Evolutionary conservation across 352 stramenopile genomes (phyloP), one percentile per base, ranked within the genome.

Genomic region (Pythium folliculosum): DNA sequence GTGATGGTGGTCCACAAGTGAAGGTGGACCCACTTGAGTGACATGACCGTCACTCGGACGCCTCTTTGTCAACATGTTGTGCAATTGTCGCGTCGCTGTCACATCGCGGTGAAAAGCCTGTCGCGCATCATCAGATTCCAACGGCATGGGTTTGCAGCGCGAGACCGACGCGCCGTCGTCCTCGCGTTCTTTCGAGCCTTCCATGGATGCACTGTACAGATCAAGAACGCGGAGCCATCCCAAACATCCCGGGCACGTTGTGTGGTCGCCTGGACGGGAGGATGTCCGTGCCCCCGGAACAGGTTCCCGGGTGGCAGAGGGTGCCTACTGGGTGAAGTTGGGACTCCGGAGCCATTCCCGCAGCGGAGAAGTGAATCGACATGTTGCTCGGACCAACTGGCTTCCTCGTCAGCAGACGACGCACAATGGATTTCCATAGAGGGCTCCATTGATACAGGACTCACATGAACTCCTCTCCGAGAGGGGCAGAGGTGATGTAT

Each of bases 1-100:
- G 56, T 63, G 56, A 52, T 43, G 19, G 23, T 63, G 14, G 19
- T 21, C 40, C 5, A 13, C 40, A n/a, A 47, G 17, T 47, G 40
- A 47, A 47, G 40, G 14, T 47, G 13, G 27, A 32, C 14, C 14
- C 14, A 47, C 40, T 47, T 47, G 40, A 47, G 40, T 47, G 40
- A 47, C 40, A 47, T 16, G 40, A 47, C 40, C 40, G 17, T 47
- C 40, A 47, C 40, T 47, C 40, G 40, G 1, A 13, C 40, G 17
- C n/a, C 40, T 47, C 40, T 47, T 47, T 37, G 49, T 22, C 10
- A 12, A 30, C 5, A 3, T 45, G 50, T 47, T 21, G 40, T 47
- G 14, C 6, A 13, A 13, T 47, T 47, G 40, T 47, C 40, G 17
- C 40, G 12, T 40, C 35, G 40, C 5, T 47, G 40, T 47, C 40